These are phyloP conservation scores for Clohesyomyces aquaticus DNA, from an alignment of 495 filamentous ascomycete genomes.

Conservation along the genomic window DNA sequence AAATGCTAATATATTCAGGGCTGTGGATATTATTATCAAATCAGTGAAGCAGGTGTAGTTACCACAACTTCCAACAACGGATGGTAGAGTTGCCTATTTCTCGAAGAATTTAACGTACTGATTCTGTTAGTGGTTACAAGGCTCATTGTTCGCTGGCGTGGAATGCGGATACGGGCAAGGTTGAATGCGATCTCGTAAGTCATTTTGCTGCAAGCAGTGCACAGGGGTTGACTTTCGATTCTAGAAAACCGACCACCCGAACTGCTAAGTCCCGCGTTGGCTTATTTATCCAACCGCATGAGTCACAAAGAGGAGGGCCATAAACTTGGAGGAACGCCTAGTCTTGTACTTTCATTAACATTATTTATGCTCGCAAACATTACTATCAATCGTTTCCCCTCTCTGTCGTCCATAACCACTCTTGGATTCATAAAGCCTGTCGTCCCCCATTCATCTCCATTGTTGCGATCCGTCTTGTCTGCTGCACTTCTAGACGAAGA, in stretches of 20 bases:
- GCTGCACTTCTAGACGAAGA: conserved; percentile 19
- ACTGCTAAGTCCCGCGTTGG: neutral
- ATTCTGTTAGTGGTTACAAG: conserved; percentile 1
- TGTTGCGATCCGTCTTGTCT: neutral
- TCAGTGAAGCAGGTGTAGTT: neutral
- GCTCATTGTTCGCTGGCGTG: neutral
- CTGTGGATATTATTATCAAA: neutral
- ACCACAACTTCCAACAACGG: conserved; percentile 4
- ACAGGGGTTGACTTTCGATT: neutral
- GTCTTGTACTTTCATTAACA: too few species aligned
- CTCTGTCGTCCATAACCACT: too few species aligned
- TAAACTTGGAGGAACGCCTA: neutral
- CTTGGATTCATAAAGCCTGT: neutral
- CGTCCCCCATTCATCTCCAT: neutral
- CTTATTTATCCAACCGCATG: neutral
- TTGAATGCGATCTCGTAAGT: neutral
- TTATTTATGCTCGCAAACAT: too few species aligned
- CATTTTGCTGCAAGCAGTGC: neutral
- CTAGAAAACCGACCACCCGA: neutral
- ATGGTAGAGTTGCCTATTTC: conserved; percentile 1
- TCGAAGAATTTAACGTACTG: neutral
- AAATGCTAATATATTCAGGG: neutral
- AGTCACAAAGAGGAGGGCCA: neutral
- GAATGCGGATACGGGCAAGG: neutral
- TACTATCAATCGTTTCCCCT: too few species aligned